Evolutionary conservation across 495 filamentous ascomycete genomes (phyloP).

Genomic region (Copromyces sp.): DNA sequence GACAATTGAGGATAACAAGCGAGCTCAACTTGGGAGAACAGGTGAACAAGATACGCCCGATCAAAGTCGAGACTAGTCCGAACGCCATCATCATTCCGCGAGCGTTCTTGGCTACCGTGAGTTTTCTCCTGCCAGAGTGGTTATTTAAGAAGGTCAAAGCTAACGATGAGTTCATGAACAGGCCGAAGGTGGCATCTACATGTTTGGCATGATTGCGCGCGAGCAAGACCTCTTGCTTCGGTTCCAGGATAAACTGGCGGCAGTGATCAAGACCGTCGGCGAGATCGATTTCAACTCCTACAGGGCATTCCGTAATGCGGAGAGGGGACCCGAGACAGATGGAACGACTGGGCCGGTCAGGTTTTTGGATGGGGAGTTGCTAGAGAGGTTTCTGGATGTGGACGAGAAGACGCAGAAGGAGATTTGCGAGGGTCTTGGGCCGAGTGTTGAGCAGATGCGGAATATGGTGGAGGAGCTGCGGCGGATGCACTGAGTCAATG

Average conservation of each 20-base stretch:
- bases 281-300: constrained; percentile 64
- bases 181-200: constrained; percentile 86
- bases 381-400: constrained; percentile 75
- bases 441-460: constrained; percentile 61
- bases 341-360: constrained; percentile 53
- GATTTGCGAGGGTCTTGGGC: constrained; percentile 52
- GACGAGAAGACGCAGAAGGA: constrained; percentile 52
- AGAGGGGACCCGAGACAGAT: constrained; percentile 47
- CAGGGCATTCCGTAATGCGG: constrained; percentile 64
- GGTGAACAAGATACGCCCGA: constrained; percentile 66
- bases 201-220: constrained; percentile 66
- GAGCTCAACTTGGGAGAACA: constrained; percentile 84
- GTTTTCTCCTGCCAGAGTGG: constrained; percentile 15
- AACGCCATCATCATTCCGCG: constrained; percentile 62
- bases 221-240: constrained; percentile 73
- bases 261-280: constrained; percentile 56
- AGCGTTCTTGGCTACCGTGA: constrained; percentile 84
- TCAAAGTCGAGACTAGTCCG: constrained; percentile 46
- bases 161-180: constrained; percentile 28
- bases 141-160: constrained; percentile 2
- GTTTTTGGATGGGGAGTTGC: constrained; percentile 86
- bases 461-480: constrained; percentile 62
- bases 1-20: constrained; percentile 58
- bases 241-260: constrained; percentile 59
- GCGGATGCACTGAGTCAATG: constrained; percentile 48